These are phyloP conservation scores for Dactylellina leptospora DNA, from an alignment of 2,329 filamentous ascomycete genomes.

Conservation along the genomic window DNA sequence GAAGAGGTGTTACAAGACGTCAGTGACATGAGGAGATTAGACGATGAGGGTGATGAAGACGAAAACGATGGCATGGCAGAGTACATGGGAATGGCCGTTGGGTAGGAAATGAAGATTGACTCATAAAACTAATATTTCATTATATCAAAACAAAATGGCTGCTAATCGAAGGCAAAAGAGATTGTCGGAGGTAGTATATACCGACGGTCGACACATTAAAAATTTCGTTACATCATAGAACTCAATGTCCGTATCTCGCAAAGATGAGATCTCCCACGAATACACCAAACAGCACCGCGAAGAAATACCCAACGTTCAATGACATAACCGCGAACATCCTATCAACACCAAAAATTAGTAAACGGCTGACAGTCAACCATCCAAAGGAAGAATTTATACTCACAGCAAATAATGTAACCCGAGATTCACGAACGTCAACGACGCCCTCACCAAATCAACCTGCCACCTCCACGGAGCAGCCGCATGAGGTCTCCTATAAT, in stretches of 20 bases:
- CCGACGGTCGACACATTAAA: too few relatives aligned
- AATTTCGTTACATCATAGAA: too few relatives aligned
- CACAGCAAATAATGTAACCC: constrained; percentile 86
- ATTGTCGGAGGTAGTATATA: too few relatives aligned
- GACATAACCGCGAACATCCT: constrained; percentile 96
- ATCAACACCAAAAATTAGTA: constrained; percentile 42
- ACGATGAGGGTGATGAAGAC: not conserved
- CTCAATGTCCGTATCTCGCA: constrained; percentile 67
- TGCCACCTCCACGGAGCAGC: constrained; percentile 80
- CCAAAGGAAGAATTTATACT: constrained; percentile 59
- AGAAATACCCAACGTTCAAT: constrained; percentile 85
- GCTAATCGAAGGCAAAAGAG: too few relatives aligned
- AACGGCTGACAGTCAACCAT: not conserved
- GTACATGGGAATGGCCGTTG: not conserved
- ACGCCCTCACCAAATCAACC: constrained; percentile 78
- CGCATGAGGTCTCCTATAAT: constrained; percentile 62
- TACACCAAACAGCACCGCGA: constrained; percentile 77
- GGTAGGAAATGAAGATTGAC: not conserved
- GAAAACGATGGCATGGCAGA: not conserved
- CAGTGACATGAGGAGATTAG: not conserved
- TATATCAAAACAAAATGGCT: not conserved
- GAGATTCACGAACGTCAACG: constrained; percentile 74
- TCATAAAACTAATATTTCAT: not conserved
- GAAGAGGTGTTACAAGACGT: not conserved
- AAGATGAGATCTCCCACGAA: constrained; percentile 85